Evolutionary conservation across 345 rosid genomes (phyloP).

Genomic region (Lagerstroemia speciosa): DNA sequence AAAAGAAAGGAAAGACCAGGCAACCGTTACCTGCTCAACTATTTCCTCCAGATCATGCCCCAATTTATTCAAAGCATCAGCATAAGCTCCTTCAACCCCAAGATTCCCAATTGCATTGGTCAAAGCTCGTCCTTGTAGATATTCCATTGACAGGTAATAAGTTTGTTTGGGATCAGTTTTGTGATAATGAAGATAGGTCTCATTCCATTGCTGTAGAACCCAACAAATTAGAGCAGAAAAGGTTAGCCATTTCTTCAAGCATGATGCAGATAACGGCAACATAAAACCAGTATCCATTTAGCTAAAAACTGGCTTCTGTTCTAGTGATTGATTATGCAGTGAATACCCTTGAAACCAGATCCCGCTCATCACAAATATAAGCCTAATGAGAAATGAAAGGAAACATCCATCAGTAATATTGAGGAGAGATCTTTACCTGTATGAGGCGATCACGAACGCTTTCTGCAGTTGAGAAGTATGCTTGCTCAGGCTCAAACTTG

Average conservation of each 20-base stretch:
- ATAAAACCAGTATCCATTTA: not conserved
- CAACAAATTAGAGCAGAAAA: constrained; percentile 8
- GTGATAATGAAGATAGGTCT: constrained; percentile 70
- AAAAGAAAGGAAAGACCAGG: not conserved
- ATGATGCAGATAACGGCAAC: not conserved
- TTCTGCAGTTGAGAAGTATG: constrained; percentile 72
- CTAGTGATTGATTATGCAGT: not conserved
- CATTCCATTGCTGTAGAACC: constrained; percentile 74
- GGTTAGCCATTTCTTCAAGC: not conserved
- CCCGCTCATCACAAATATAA: not conserved
- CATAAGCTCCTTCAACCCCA: constrained; percentile 61
- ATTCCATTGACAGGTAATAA: constrained; percentile 93
- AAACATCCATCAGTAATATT: not conserved
- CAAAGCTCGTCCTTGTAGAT: constrained; percentile 94
- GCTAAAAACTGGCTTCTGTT: not conserved
- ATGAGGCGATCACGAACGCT: constrained; percentile 90
- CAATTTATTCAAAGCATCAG: constrained; percentile 60
- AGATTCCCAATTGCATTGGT: constrained; percentile 82
- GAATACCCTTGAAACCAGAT: not conserved
- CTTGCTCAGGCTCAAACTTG: constrained; percentile 85
- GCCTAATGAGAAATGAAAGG: not conserved
- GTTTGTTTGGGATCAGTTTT: constrained; percentile 86
- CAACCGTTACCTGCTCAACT: constrained; percentile 60
- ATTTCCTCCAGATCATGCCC: constrained; percentile 84
- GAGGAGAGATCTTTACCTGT: constrained; percentile 26